Conservation (phyloP, 148 eudicot genomes). For the Cornus controversa region DNA sequence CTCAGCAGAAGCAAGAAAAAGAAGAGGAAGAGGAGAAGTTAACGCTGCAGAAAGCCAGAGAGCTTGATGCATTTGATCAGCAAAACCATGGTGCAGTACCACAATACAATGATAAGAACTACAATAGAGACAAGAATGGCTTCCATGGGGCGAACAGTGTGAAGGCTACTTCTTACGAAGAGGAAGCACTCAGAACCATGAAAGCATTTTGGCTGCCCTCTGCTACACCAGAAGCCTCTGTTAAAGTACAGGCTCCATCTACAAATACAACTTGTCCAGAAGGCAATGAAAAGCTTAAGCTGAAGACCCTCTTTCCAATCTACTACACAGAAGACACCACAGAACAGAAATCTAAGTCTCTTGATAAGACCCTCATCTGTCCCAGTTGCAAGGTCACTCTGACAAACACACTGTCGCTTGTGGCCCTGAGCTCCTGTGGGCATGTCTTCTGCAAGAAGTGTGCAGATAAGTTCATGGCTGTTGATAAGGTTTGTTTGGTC, state of each 20-base stretch:
- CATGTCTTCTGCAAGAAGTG: slow-evolving; percentile 85
- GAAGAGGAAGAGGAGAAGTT: slow-evolving; percentile 72
- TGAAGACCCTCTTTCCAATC: slow-evolving; percentile 76
- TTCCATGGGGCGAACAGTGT: slow-evolving; percentile 98
- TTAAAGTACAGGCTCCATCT: slow-evolving; percentile 70
- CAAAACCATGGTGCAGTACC: slow-evolving; percentile 96
- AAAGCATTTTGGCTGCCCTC: slow-evolving; percentile 98
- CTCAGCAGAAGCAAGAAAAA: slow-evolving; percentile 76
- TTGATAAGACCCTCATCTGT: slow-evolving; percentile 67
- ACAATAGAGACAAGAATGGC: slow-evolving; percentile 66
- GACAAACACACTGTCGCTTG: slow-evolving; percentile 72
- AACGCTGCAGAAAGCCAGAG: slow-evolving; percentile 67
- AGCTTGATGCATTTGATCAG: slow-evolving; percentile 60
- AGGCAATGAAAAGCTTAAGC: slow-evolving; percentile 75
- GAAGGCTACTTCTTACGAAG: slow-evolving; percentile 85
- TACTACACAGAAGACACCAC: slow-evolving; percentile 60
- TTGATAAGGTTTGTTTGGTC: slow-evolving; percentile 85
- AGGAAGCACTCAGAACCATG: slow-evolving; percentile 91
- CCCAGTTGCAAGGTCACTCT: slow-evolving; percentile 93
- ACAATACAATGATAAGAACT: slow-evolving; percentile 74
- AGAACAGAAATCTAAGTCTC: slow-evolving; percentile 32
- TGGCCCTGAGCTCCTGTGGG: slow-evolving; percentile 71
- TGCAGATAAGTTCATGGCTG: slow-evolving; percentile 67
- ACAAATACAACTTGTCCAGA: slow-evolving; percentile 77
- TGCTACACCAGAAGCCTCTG: slow-evolving; percentile 88